Base-by-base conservation (phyloP, 441 rosid species). In the Raphanus hybrid region DNA sequence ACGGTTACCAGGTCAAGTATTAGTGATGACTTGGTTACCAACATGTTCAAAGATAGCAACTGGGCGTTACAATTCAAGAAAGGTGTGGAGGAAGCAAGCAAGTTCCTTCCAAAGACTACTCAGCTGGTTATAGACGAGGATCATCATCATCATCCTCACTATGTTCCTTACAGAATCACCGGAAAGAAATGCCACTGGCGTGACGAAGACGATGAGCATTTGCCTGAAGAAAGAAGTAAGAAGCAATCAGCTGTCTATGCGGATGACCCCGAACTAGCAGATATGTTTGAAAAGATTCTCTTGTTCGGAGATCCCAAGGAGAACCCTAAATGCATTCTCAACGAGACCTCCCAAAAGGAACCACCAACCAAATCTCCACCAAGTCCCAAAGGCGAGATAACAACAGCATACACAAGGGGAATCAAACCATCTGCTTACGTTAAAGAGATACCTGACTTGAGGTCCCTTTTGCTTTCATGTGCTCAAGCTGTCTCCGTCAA, bases 31-130 rank as follows among this genome's bases (percentile, higher is more conserved):
- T 72, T 67, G 73, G 78, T 78, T 71, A 79, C 83, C 8, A 86
- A 86, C 77, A 70, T 84, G 60, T 88, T 89, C 70, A 74, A 83
- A 6, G 83, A 84, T 69, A 79, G 83, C 57, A 87, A 87, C 1
- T 83, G 85, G 68, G 84, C 82, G 4, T 80, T 86, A 72, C 97
- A 91, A 74, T 92, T 94, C 85, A 85, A 85, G 75, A 89, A 67
- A 82, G 97, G 98, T 1, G 76, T 88, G 59, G 97, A 92, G 85
- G 98, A 94, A 87, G 97, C 98, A 68, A 88, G 78, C 72, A 90
- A 85, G 82, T 94, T 92, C 78, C 92, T 94, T 69, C 97, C 97
- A 5, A 92, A 85, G 80, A 77, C 61, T 60, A 82, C 81, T 73
- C 85, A 81, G 34, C 70, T 92, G 74, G 69, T 76, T 64, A 34